Conservation (phyloP, 495 filamentous ascomycete species). For the Aspergillus panamensis region DNA sequence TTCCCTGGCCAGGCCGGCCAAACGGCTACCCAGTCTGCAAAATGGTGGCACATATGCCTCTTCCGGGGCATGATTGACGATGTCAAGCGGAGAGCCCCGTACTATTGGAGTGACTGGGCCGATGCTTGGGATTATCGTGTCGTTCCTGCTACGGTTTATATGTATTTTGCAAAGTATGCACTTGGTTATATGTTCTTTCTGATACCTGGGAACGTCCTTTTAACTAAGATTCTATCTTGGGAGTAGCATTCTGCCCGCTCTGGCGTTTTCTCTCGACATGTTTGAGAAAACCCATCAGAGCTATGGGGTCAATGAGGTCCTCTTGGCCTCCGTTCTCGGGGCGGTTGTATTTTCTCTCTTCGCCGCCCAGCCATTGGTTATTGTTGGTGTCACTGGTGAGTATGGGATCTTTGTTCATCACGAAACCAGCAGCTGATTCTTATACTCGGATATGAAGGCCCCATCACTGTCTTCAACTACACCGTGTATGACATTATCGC, state of each 20-base stretch:
- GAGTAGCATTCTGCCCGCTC: slow-evolving; percentile 69
- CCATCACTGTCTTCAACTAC: slow-evolving; percentile 85
- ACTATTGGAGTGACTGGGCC: slow-evolving; percentile 72
- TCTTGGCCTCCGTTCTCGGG: slow-evolving; percentile 73
- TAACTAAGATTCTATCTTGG: slow-evolving; percentile 7
- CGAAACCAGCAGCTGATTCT: slow-evolving; percentile 3
- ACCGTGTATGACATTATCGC: slow-evolving; percentile 80
- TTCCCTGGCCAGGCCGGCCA: not conserved
- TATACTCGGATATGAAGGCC: slow-evolving; percentile 44
- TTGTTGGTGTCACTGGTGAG: slow-evolving; percentile 83
- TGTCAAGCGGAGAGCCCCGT: slow-evolving; percentile 66
- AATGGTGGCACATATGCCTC: slow-evolving; percentile 61
- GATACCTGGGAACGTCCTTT: not conserved
- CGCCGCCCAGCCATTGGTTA: slow-evolving; percentile 76
- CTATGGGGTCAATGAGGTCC: slow-evolving; percentile 82
- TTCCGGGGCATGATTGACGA: slow-evolving; percentile 70
- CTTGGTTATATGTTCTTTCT: not conserved
- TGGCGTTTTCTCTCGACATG: slow-evolving; percentile 86
- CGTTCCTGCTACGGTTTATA: slow-evolving; percentile 77
- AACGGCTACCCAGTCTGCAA: slow-evolving; percentile 9
- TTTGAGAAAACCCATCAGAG: slow-evolving; percentile 73
- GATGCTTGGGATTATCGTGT: slow-evolving; percentile 86
- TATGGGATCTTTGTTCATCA: not conserved
- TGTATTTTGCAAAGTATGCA: slow-evolving; percentile 84
- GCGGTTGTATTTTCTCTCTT: slow-evolving; percentile 72